Percentiles rank a stretch among this genome's conserved stretches.
Evolutionary conservation across 257 asterid genomes (phyloP).

Genomic region (Solanum chmielewskii): DNA sequence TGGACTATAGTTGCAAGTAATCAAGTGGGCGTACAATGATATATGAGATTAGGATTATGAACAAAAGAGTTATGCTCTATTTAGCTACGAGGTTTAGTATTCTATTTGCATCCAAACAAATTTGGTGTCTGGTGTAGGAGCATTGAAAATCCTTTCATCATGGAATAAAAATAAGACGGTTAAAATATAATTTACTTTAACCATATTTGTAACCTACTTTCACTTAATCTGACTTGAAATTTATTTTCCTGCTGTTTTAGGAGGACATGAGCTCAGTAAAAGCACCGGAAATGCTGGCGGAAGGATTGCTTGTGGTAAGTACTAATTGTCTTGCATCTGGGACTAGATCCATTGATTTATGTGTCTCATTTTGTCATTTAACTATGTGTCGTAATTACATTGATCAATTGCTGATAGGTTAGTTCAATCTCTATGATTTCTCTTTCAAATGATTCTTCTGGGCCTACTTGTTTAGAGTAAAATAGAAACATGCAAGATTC

Average conservation of each 20-base stretch:
- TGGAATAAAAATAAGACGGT: background rate
- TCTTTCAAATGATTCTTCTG: background rate
- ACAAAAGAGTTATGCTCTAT: background rate
- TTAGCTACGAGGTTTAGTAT: background rate
- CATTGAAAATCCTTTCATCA: background rate
- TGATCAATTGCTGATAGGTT: background rate
- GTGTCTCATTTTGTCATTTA: background rate
- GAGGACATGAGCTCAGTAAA: conserved; percentile 96
- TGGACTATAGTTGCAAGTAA: background rate
- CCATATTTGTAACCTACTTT: background rate
- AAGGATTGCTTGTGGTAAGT: conserved; percentile 89
- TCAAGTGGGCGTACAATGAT: background rate
- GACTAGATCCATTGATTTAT: background rate
- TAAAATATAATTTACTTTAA: background rate
- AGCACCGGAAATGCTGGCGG: conserved; percentile 98
- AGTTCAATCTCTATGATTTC: background rate
- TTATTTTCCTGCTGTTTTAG: conserved; percentile 25
- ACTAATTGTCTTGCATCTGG: background rate
- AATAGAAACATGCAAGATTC: background rate
- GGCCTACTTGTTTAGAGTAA: background rate
- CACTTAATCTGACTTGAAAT: background rate
- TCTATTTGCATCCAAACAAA: background rate
- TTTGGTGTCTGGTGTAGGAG: background rate
- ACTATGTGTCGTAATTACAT: background rate
- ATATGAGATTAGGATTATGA: background rate